These are phyloP conservation scores for Solanum commersonii DNA, from an alignment of 257 asterid genomes.

Conservation along the genomic window DNA sequence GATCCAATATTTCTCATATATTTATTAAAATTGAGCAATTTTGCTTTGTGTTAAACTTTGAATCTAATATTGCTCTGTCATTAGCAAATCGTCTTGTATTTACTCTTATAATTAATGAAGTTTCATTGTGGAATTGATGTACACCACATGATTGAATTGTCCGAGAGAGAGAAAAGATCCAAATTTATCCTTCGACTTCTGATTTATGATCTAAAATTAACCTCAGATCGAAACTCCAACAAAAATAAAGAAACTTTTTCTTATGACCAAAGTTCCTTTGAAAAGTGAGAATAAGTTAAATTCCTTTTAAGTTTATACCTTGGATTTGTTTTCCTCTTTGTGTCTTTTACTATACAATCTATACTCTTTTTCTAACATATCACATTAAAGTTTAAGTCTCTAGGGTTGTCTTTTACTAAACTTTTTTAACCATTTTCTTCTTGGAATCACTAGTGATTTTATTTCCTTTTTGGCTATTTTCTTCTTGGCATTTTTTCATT, in stretches of 20 bases:
- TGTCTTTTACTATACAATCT: conserved; percentile 43
- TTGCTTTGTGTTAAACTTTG: background rate
- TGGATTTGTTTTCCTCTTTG: conserved; percentile 45
- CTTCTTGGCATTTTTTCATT: background rate
- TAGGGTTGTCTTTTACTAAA: conserved; percentile 31
- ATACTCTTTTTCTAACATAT: conserved; percentile 22
- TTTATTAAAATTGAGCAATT: background rate
- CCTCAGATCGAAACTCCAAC: background rate
- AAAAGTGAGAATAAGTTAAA: conserved; percentile 18
- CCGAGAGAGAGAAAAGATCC: background rate
- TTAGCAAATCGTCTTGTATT: background rate
- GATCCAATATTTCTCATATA: background rate
- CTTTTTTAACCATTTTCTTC: conserved; percentile 25
- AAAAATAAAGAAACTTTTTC: background rate
- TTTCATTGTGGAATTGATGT: background rate
- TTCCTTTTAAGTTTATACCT: conserved; percentile 35
- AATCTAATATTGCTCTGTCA: background rate
- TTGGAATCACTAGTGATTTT: conserved; percentile 11
- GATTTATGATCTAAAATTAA: background rate
- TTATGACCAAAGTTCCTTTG: background rate
- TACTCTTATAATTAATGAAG: background rate
- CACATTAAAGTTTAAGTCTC: conserved; percentile 21
- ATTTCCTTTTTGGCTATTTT: conserved; percentile 13
- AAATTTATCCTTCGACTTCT: background rate
- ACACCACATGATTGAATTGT: background rate